A percentile compares a stretch with the other conserved stretches of the same genome.
These are phyloP conservation scores for Syncephalastrum racemosum DNA, from an alignment of 371 early-diverging fungal genomes.

Conservation along the genomic window DNA sequence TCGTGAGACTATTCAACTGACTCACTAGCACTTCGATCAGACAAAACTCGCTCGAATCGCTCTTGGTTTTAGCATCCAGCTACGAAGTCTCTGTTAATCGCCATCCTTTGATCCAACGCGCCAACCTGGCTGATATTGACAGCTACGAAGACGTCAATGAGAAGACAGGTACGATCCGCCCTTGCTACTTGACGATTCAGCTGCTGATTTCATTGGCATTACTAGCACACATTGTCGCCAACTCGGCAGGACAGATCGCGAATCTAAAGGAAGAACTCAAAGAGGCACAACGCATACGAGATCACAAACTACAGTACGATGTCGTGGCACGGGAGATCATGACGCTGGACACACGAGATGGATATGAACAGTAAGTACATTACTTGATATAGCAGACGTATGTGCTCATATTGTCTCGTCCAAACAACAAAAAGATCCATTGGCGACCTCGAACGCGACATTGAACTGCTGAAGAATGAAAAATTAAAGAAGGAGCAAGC, in stretches of 20 bases:
- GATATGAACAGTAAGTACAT: slow-evolving; percentile 45
- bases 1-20: not conserved
- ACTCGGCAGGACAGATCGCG: slow-evolving; percentile 29
- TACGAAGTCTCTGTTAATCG: slow-evolving; percentile 42
- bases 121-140: slow-evolving; percentile 46
- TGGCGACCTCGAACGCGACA: slow-evolving; percentile 28
- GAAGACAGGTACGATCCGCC: slow-evolving; percentile 30
- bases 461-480: slow-evolving; percentile 37
- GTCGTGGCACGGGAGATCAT: slow-evolving; percentile 53
- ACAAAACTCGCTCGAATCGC: slow-evolving; percentile 29
- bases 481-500: slow-evolving; percentile 27
- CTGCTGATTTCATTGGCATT: no score
- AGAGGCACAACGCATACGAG: slow-evolving; percentile 43
- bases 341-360: slow-evolving; percentile 43
- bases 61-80: slow-evolving; percentile 31
- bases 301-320: slow-evolving; percentile 60
- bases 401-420: not conserved
- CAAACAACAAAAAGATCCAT: slow-evolving; percentile 36
- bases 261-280: slow-evolving; percentile 44
- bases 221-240: no score
- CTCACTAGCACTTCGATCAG: slow-evolving; percentile 16
- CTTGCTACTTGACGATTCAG: no score
- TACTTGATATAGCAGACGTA: not conserved
- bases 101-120: slow-evolving; percentile 41
- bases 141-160: slow-evolving; percentile 40